phyloP scores from a whole-genome alignment of 108 stramenopile genomes.

The Parmales sp. region DNA sequence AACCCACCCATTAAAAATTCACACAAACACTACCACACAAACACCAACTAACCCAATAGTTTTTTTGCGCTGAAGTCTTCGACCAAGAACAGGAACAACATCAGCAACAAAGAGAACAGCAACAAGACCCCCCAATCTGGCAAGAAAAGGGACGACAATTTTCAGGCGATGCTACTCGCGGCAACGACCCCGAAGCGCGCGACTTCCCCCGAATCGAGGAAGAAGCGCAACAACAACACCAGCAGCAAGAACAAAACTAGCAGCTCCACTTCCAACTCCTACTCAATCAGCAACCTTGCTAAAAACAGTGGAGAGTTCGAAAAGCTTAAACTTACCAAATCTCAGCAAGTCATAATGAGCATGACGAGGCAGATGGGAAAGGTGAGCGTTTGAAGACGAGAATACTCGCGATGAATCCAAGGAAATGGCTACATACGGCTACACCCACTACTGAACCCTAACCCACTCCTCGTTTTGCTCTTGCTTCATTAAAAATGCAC shows the following conservation, averaged over 20 bases:
- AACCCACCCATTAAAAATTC: no score
- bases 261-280: neutral
- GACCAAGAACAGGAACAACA: neutral
- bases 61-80: no score
- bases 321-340: neutral
- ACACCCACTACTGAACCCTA: neutral
- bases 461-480: neutral
- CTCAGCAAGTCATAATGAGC: neutral
- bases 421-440: neutral
- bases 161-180: neutral
- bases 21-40: no score
- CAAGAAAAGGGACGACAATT: neutral
- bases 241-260: neutral
- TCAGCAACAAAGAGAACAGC: neutral
- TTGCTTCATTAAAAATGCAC: no score
- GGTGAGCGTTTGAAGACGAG: neutral
- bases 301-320: constrained; percentile 6
- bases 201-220: neutral
- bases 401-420: neutral
- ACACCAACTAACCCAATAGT: no score
- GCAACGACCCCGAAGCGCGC: neutral
- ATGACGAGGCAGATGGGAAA: neutral
- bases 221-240: neutral
- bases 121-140: neutral
- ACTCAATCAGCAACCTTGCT: neutral